phyloP scores from a whole-genome alignment of 805 yeast genomes.

The Wickerhamomyces queroliae region DNA sequence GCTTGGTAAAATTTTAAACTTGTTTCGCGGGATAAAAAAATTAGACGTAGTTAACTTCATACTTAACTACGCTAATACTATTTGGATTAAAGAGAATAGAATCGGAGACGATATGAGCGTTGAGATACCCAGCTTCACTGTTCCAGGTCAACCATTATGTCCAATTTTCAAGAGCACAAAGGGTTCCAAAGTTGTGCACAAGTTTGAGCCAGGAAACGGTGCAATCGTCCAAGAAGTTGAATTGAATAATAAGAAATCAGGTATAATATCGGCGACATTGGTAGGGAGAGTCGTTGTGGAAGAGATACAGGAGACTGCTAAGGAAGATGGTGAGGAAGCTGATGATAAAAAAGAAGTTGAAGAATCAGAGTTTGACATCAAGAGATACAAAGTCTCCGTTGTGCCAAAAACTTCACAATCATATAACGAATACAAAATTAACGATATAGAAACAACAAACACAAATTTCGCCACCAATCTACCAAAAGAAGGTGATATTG shows the following conservation, averaged over 20 bases:
- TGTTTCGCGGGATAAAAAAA: background rate
- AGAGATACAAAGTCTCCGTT: slow-evolving; percentile 24
- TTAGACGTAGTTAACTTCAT: no score
- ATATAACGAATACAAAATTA: slow-evolving; percentile 7
- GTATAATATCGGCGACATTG: slow-evolving; percentile 50
- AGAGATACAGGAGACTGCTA: slow-evolving; percentile 14
- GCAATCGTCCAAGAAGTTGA: slow-evolving; percentile 44
- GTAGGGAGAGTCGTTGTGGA: slow-evolving; percentile 47
- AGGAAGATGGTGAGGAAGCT: slow-evolving; percentile 8
- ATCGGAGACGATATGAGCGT: no score
- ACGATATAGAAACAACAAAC: slow-evolving; percentile 7
- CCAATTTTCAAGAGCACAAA: slow-evolving; percentile 42
- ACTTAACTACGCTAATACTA: no score
- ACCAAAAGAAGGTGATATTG: slow-evolving; percentile 83
- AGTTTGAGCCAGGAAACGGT: slow-evolving; percentile 62
- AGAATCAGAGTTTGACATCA: slow-evolving; percentile 11
- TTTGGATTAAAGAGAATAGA: no score
- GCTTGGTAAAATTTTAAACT: no score
- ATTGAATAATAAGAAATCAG: slow-evolving; percentile 31
- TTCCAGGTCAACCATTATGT: slow-evolving; percentile 80
- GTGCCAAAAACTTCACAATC: slow-evolving; percentile 12
- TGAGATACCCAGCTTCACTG: slow-evolving; percentile 40
- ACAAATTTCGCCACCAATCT: slow-evolving; percentile 39
- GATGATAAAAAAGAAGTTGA: slow-evolving; percentile 1
- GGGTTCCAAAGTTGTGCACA: slow-evolving; percentile 28